These are phyloP conservation scores for Penicillium corylophilum DNA, from an alignment of 2,329 filamentous ascomycete genomes.

Conservation along the genomic window DNA sequence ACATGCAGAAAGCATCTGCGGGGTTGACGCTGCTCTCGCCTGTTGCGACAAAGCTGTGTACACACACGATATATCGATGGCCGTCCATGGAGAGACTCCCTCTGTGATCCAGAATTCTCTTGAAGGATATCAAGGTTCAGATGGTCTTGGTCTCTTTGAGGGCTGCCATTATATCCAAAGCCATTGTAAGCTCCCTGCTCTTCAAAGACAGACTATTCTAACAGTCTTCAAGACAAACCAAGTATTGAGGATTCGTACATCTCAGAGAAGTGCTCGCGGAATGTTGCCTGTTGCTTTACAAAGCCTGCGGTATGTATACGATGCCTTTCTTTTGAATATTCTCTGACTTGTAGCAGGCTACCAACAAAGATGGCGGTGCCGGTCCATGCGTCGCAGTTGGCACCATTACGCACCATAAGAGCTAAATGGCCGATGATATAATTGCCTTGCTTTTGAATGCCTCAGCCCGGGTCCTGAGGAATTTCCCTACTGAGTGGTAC, in stretches of 20 bases:
- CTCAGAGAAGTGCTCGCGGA: not conserved
- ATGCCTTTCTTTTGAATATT: too few relatives aligned
- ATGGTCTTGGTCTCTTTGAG: too few relatives aligned
- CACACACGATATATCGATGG: too few relatives aligned
- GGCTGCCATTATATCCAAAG: too few relatives aligned
- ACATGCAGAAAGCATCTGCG: too few relatives aligned
- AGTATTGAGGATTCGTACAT: not conserved
- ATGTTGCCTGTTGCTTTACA: not conserved
- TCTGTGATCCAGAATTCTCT: too few relatives aligned
- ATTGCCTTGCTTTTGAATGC: not conserved
- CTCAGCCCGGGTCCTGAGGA: too few relatives aligned
- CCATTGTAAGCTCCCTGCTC: not conserved
- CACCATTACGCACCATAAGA: not conserved
- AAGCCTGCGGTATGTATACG: not conserved
- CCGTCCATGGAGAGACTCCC: too few relatives aligned
- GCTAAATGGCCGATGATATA: not conserved
- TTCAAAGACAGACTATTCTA: not conserved
- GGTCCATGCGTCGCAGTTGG: not conserved
- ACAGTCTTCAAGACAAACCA: not conserved
- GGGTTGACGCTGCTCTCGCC: too few relatives aligned
- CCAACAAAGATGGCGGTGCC: not conserved
- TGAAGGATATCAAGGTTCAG: too few relatives aligned
- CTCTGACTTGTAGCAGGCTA: not conserved
- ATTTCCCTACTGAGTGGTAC: too few relatives aligned
- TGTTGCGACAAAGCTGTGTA: too few relatives aligned